These are phyloP conservation scores for Leavenworthia alabamica DNA, from an alignment of 345 rosid species.

Conservation along the genomic window DNA sequence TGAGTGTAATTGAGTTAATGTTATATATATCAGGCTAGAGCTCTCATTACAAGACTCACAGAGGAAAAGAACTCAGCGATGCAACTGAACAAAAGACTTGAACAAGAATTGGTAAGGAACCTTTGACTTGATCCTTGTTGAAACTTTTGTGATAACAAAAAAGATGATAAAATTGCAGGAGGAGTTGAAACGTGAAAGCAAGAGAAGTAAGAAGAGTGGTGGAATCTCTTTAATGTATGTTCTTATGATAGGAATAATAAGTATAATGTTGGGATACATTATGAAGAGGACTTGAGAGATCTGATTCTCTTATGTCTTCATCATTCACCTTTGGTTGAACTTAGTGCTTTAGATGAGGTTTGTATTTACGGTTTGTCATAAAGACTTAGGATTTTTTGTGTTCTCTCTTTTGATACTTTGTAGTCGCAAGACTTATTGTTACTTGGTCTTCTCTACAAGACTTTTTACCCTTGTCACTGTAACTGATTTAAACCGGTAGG, in stretches of 20 bases:
- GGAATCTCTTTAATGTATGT: slow-evolving; percentile 44
- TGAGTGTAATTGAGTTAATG: background rate
- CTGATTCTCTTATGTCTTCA: background rate
- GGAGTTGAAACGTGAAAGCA: slow-evolving; percentile 40
- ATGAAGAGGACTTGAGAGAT: slow-evolving; percentile 63
- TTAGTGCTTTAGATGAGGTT: slow-evolving; percentile 9
- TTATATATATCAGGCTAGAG: slow-evolving; percentile 43
- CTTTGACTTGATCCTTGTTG: no score
- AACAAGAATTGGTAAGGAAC: slow-evolving; percentile 64
- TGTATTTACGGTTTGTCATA: background rate
- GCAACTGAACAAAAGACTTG: slow-evolving; percentile 51
- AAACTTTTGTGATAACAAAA: no score
- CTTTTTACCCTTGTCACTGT: background rate
- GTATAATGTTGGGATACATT: slow-evolving; percentile 67
- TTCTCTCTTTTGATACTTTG: background rate
- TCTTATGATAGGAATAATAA: slow-evolving; percentile 58
- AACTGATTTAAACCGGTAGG: background rate
- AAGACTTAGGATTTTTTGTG: slow-evolving; percentile 17
- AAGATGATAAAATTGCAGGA: slow-evolving; percentile 54
- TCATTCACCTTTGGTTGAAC: slow-evolving; percentile 11
- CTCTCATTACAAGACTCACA: slow-evolving; percentile 47
- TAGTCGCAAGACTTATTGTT: background rate
- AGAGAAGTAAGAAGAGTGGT: slow-evolving; percentile 32
- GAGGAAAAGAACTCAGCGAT: slow-evolving; percentile 50
- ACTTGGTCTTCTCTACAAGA: slow-evolving; percentile 4